A percentile compares a stretch with the other conserved stretches of the same genome.
Conservation (phyloP, 257 asterid genomes). For the Capsicum pubescens region DNA sequence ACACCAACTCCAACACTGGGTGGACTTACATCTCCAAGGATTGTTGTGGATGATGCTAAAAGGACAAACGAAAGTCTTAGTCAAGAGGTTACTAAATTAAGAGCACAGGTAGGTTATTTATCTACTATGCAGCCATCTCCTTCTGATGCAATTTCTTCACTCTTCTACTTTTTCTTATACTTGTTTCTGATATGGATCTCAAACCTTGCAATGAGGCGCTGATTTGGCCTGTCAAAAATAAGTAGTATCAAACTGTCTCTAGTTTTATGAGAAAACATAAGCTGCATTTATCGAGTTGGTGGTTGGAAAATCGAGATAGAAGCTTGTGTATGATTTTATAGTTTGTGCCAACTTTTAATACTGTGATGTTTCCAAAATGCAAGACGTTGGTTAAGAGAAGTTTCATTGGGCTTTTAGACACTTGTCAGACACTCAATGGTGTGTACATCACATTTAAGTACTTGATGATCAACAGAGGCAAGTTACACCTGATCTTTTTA, state of each 20-base stretch:
- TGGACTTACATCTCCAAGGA: slow-evolving; percentile 87
- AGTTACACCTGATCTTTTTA: not conserved
- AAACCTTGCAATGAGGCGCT: not conserved
- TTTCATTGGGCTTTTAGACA: not conserved
- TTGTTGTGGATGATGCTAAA: slow-evolving; percentile 67
- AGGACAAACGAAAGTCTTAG: slow-evolving; percentile 69
- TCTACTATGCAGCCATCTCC: slow-evolving; percentile 24
- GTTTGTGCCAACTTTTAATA: not conserved
- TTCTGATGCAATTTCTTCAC: slow-evolving; percentile 26
- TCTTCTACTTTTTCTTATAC: not conserved
- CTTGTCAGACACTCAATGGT: not conserved
- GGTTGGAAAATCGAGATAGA: not conserved
- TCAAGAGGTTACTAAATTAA: slow-evolving; percentile 79
- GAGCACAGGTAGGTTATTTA: slow-evolving; percentile 71
- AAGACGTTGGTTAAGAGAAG: not conserved
- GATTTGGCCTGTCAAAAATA: not conserved
- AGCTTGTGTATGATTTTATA: slow-evolving; percentile 16
- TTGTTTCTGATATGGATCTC: not conserved
- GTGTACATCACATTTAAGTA: not conserved
- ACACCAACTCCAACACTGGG: slow-evolving; percentile 97
- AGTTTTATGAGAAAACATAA: not conserved
- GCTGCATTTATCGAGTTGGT: not conserved
- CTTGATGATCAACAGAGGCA: not conserved
- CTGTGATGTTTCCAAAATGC: not conserved
- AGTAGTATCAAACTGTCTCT: not conserved